phyloP scores from a whole-genome alignment of 1,284 basidiomycete genomes.

The Vanrija pseudolonga region DNA sequence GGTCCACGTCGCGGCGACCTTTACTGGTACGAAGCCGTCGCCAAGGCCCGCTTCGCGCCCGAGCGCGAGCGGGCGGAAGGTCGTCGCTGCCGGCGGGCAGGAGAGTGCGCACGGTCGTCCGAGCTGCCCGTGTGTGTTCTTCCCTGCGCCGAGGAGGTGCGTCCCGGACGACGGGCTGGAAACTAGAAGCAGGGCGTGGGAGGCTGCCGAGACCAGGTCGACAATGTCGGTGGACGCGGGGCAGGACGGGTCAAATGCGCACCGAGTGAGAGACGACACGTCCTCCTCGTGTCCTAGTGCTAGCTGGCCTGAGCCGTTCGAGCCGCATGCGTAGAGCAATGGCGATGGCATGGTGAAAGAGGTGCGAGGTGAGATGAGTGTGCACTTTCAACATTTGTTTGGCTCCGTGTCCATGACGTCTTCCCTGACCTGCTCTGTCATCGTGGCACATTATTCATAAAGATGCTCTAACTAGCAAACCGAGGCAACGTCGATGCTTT shows the following conservation, averaged over 20 bases:
- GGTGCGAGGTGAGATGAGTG: background rate
- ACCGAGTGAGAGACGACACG: slow-evolving; percentile 56
- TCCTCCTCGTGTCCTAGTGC: slow-evolving; percentile 60
- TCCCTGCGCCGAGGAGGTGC: slow-evolving; percentile 38
- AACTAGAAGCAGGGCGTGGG: slow-evolving; percentile 36
- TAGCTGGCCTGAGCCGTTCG: slow-evolving; percentile 73
- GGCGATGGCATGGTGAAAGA: background rate
- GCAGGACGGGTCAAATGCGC: slow-evolving; percentile 40
- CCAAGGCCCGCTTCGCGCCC: slow-evolving; percentile 3
- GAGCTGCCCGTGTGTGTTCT: slow-evolving; percentile 42
- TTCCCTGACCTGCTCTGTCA: background rate
- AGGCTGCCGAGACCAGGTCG: slow-evolving; percentile 35
- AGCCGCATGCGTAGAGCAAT: slow-evolving; percentile 60
- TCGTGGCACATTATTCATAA: background rate
- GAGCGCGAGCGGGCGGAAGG: slow-evolving; percentile 30
- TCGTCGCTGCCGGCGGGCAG: slow-evolving; percentile 16
- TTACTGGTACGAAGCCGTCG: slow-evolving; percentile 31
- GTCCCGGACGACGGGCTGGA: background rate
- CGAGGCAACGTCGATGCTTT: slow-evolving; percentile 41
- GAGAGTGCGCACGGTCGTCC: slow-evolving; percentile 32
- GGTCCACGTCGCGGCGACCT: slow-evolving; percentile 71
- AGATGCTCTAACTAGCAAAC: slow-evolving; percentile 24
- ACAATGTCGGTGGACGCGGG: slow-evolving; percentile 11
- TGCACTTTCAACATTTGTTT: background rate
- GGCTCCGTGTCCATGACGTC: background rate